Evolutionary conservation across 73 alveolate genomes (phyloP), one percentile per base, ranked within the genome.

Genomic region (Paramecium caudatum): DNA sequence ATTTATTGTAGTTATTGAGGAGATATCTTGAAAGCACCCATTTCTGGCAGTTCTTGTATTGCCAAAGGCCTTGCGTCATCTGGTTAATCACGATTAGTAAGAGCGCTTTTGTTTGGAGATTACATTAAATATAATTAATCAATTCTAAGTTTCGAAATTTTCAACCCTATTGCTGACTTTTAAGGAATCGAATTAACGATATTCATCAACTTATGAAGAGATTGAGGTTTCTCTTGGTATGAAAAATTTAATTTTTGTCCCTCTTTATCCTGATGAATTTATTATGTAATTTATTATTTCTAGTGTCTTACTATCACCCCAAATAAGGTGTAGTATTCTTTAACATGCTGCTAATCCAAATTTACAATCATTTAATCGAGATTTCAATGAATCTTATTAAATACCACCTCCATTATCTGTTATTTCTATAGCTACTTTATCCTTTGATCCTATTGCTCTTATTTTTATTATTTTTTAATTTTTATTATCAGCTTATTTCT

Each of bases 41-140:
- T 74, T 91, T 83, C 62, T 39, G 30, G 45, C 3, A 27, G 17
- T 23, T 55, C 80, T 19, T 55, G 12, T 27, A 55, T 43, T 5
- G 80, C 32, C 1, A 55, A 12, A 10, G 45, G 80, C 3, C 98
- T 74, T 9, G 92, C 25, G 17, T 96, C 90, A 82, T 95, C 98
- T 48, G 45, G 37, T 81, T 33, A 95, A 91, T 33, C 98, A 97
- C 61, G 86, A 61, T 39, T 91, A 87, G 10, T 92, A 93, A 27
- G 95, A 17, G 74, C 87, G 87, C 7, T 91, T 49, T 62, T 90
- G 74, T 46, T 90, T 84, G 15, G 87, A 63, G 65, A 63, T 93
- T 90, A 90, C 96, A 13, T 82, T 41, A 33, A 39, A 47, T 36
- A 70, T 92, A 13, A 87, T 37, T 47, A 63, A 46, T 15, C 84